phyloP scores from a whole-genome alignment of 2,329 filamentous ascomycete species.

The Aspergillus amoenus region DNA sequence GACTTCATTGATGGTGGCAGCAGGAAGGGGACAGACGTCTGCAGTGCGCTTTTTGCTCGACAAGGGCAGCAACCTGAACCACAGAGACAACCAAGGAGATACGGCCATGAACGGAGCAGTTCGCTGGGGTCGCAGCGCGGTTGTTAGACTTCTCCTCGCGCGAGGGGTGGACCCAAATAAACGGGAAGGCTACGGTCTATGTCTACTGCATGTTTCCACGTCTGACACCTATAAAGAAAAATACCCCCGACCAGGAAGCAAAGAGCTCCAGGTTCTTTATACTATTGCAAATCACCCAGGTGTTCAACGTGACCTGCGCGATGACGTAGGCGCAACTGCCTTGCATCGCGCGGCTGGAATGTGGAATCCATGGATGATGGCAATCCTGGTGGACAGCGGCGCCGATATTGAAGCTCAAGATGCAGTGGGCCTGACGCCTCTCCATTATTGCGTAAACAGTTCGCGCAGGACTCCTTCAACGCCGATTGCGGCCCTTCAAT shows the following conservation, averaged over 20 bases:
- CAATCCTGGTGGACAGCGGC: background rate
- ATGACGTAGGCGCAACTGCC: background rate
- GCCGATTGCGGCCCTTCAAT: background rate
- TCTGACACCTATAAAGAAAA: background rate
- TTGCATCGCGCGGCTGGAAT: background rate
- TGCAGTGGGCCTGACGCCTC: background rate
- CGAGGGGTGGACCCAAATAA: background rate
- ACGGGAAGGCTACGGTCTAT: background rate
- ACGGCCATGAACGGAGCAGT: background rate
- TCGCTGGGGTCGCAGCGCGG: background rate
- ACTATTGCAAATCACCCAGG: background rate
- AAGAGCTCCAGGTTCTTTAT: background rate
- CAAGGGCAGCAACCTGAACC: background rate
- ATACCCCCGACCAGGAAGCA: background rate
- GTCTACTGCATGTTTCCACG: background rate
- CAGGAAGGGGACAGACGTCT: fast-evolving
- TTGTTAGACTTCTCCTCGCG: background rate
- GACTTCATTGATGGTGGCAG: background rate
- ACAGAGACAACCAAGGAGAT: background rate
- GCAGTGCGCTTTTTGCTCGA: background rate
- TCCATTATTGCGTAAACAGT: background rate
- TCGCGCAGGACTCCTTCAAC: background rate
- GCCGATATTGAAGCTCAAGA: background rate
- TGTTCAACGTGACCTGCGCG: background rate
- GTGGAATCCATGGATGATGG: background rate